Percentiles rank a stretch among this genome's conserved stretches.
Conservation (phyloP, 2,329 filamentous ascomycete genomes). For the Pseudogymnoascus sp. region DNA sequence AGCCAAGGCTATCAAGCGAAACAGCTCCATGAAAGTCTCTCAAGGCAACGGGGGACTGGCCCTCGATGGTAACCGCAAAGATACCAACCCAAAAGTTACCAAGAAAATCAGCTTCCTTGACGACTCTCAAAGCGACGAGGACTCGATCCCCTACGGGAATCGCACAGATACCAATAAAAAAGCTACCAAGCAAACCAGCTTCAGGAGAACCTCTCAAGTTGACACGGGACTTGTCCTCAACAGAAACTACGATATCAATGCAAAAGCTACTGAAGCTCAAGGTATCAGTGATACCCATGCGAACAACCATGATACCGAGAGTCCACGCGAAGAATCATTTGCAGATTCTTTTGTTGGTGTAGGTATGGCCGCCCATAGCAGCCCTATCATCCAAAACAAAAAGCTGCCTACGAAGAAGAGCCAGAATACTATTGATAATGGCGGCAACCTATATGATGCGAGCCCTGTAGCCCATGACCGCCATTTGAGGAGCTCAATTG, state of each 20-base stretch:
- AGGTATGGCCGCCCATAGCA: background rate
- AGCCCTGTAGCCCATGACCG: background rate
- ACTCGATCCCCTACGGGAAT: background rate
- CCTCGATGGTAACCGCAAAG: no score
- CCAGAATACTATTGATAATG: background rate
- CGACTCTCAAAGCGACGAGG: background rate
- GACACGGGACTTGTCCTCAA: no score
- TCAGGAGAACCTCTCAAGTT: no score
- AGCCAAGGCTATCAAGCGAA: background rate
- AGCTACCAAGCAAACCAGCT: background rate
- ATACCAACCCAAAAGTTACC: background rate
- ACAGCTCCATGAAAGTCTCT: background rate
- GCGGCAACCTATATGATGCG: background rate
- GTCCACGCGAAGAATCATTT: background rate
- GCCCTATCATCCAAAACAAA: no score
- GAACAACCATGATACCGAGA: background rate
- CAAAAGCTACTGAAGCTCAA: background rate
- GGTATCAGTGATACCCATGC: background rate
- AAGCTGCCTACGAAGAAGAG: background rate
- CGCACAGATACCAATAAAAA: background rate
- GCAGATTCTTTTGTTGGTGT: background rate
- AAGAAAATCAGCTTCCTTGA: background rate
- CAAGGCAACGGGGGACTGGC: background rate
- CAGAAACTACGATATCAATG: background rate
- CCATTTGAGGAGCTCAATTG: background rate